phyloP scores from a whole-genome alignment of 2,329 filamentous ascomycete genomes.

The Fusarium falciforme region DNA sequence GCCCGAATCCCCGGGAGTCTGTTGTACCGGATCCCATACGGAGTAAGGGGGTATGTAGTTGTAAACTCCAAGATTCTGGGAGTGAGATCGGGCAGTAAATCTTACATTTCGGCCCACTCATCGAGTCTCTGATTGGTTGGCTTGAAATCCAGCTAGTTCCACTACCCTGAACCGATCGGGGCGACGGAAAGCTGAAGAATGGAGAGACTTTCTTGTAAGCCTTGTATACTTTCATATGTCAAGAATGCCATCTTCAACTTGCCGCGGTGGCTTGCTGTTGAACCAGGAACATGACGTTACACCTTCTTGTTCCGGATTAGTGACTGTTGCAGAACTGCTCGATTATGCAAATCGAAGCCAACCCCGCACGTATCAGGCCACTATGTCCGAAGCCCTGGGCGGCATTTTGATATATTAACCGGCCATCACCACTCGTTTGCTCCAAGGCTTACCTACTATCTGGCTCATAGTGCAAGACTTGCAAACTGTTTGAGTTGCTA shows the following conservation, averaged over 20 bases:
- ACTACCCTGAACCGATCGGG: background rate
- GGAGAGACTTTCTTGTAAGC: background rate
- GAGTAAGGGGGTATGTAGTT: background rate
- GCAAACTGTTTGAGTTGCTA: fast-evolving
- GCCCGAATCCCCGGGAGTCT: background rate
- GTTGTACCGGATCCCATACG: background rate
- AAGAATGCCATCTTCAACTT: background rate
- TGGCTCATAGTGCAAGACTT: background rate
- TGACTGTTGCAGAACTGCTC: background rate
- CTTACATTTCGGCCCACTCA: background rate
- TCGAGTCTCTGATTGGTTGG: background rate
- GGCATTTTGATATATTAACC: background rate
- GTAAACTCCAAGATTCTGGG: background rate
- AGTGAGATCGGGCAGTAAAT: background rate
- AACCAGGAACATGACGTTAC: background rate
- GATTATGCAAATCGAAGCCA: background rate
- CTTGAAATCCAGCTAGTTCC: background rate
- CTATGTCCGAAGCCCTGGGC: background rate
- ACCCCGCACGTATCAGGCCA: background rate
- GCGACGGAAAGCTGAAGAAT: background rate
- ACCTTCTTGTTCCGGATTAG: background rate
- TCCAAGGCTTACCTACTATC: background rate
- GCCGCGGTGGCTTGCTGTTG: background rate
- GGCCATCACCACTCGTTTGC: background rate
- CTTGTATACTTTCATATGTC: background rate